Base-by-base conservation (phyloP, 495 filamentous ascomycete genomes). In the Aspergillus saccharolyticus region DNA sequence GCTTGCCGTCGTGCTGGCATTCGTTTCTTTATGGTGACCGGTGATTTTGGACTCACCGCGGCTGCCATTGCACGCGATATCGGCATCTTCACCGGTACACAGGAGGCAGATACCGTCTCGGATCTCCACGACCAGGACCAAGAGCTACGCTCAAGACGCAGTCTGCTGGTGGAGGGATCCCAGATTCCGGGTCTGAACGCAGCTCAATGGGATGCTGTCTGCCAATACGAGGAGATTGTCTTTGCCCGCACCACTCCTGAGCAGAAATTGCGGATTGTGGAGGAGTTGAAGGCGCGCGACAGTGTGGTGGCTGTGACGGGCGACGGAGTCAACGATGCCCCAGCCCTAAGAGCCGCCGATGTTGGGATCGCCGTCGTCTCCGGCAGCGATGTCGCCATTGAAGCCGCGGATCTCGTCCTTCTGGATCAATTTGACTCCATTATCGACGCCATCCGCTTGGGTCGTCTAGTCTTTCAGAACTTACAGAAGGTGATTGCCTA, bases 241-340 rank as follows among this genome's bases (percentile, higher is more conserved):
- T 79, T 88, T 43, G 85, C 85, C 20, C 81, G 85, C 47, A 88
- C 85, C 54, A 79, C 82, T 1, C 85, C 85, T 1, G 74, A 84
- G 61, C 87, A 85, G 14, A 89, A 89, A 72, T 80, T 80, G 0
- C 79, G 80, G 44, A 85, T 89, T 79, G 84, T 91, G 28, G 82
- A 85, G 57, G 83, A 85, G 12, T 77, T 90, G 12, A 82, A 86
- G 54, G 80, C 86, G 33, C 79, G 87, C 54, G 89, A 89, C 61
- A 87, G 89, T 75, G 84, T 91, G 53, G 89, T 90, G 75, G 90
- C 89, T 69, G 94, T 95, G 85, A 95, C 90, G 76, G 90, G 90
- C 81, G 90, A 95, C 65, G 90, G 90, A 83, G 90, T 93, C 70
- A 95, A 95, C 75, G 90, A 95, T 75, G 90, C 88, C 56, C 90